These are phyloP conservation scores for Chimonanthus praecox DNA, from an alignment of 164 flowering plant species.

Conservation along the genomic window DNA sequence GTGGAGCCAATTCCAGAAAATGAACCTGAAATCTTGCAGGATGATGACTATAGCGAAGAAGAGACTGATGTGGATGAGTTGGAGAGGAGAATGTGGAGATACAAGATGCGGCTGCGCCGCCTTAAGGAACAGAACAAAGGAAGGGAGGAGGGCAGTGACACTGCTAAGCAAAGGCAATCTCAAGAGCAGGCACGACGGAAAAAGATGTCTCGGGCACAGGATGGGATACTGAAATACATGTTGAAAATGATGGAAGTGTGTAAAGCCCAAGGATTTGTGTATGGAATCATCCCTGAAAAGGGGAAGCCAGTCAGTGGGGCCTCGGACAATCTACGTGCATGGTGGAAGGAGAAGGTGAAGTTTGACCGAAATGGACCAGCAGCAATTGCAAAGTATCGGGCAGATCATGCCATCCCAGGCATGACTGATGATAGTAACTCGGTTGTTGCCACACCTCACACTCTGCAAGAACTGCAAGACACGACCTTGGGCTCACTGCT, in stretches of 20 bases:
- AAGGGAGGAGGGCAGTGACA: conserved; percentile 32
- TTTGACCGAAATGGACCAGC: conserved; percentile 89
- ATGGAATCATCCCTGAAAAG: conserved; percentile 85
- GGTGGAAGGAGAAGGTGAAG: conserved; percentile 92
- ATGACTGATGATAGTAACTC: conserved; percentile 28
- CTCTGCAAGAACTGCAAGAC: conserved; percentile 66
- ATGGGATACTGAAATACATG: conserved; percentile 82
- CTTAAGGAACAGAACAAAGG: conserved; percentile 46
- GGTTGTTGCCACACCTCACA: conserved; percentile 33
- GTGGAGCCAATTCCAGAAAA: conserved; percentile 24
- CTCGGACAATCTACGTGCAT: conserved; percentile 76
- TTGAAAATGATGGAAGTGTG: conserved; percentile 92
- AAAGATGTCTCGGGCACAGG: conserved; percentile 90
- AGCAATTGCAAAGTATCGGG: conserved; percentile 63
- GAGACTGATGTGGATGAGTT: conserved; percentile 54
- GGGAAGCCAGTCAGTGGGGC: conserved; percentile 94
- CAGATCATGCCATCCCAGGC: conserved; percentile 42
- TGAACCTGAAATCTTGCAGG: conserved; percentile 33
- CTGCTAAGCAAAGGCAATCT: conserved; percentile 42
- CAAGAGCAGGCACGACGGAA: conserved; percentile 81
- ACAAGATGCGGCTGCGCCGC: conserved; percentile 35
- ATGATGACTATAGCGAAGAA: conserved; percentile 49
- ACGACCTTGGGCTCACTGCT: conserved; percentile 64
- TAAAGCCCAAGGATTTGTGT: conserved; percentile 86
- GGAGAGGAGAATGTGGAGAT: conserved; percentile 57